A percentile compares a stretch with the other conserved stretches of the same genome.
Conservation (phyloP, 345 rosid genomes). For the Lepidium didymum region DNA sequence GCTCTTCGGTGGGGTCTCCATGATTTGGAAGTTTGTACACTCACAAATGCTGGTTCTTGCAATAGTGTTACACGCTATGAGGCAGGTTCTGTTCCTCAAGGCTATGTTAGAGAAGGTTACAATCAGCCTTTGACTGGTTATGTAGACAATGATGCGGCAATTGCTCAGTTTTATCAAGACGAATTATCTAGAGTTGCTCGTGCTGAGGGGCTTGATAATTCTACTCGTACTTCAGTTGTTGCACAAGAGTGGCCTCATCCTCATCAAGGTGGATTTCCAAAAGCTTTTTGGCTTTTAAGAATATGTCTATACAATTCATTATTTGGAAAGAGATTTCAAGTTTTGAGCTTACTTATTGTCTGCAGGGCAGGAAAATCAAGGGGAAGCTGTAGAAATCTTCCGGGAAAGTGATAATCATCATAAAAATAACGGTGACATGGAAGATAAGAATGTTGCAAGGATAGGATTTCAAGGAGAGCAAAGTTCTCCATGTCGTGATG, state of each 20-base stretch:
- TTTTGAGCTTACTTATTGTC: background rate
- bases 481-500: conserved; percentile 30
- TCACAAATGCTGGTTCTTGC: conserved; percentile 47
- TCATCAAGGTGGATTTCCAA: conserved; percentile 19
- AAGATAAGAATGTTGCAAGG: conserved; percentile 6
- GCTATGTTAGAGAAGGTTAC: conserved; percentile 52
- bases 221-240: conserved; percentile 44
- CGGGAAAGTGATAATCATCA: conserved; percentile 1
- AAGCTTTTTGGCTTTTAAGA: conserved; percentile 19
- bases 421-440: conserved; percentile 21
- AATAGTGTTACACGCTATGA: conserved; percentile 45
- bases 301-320: conserved; percentile 1
- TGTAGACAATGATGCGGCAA: conserved; percentile 68
- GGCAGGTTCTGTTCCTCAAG: conserved; percentile 37
- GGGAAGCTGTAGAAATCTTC: conserved; percentile 1
- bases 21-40: conserved; percentile 49
- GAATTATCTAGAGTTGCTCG: conserved; percentile 58
- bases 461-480: background rate
- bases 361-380: conserved; percentile 31
- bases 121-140: conserved; percentile 25
- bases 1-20: conserved; percentile 76
- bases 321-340: background rate
- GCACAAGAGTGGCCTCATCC: conserved; percentile 51
- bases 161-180: conserved; percentile 69
- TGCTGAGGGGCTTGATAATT: conserved; percentile 35